A percentile compares a stretch with the other conserved stretches of the same genome.
Conservation (phyloP, 306 rosid genomes). For the Lathyrus aphaca region DNA sequence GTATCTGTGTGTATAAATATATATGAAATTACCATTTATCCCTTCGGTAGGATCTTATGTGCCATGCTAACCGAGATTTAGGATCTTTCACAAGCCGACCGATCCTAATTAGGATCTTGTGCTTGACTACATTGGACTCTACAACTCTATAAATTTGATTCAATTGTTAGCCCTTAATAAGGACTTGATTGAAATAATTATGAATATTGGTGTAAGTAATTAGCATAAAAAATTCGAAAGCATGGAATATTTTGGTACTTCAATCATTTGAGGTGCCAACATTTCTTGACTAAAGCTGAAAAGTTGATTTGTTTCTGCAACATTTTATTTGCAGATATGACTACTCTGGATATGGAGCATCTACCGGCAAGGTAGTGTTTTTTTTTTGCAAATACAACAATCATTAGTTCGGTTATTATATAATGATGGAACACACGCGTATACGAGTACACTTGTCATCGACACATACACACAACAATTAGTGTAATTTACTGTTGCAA, state of each 20-base stretch:
- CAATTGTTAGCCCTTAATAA: background rate
- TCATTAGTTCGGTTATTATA: background rate
- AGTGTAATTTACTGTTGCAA: background rate
- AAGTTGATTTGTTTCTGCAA: conserved; percentile 36
- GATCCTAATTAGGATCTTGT: no score
- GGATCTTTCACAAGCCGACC: no score
- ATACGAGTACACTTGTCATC: background rate
- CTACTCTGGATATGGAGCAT: conserved; percentile 98
- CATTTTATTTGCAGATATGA: conserved; percentile 77
- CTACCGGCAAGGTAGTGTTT: conserved; percentile 85
- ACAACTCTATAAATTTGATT: background rate
- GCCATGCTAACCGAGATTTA: no score
- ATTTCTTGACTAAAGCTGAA: conserved; percentile 28
- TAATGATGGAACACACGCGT: background rate
- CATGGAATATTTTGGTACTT: conserved; percentile 12
- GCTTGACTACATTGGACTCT: background rate
- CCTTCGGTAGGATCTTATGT: no score
- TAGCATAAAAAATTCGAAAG: background rate
- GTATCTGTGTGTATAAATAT: no score
- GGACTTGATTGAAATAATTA: conserved; percentile 14
- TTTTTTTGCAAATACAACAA: conserved; percentile 34
- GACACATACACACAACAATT: background rate
- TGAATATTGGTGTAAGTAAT: conserved; percentile 12
- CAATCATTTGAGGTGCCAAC: conserved; percentile 9
- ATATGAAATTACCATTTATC: no score